Conservation (phyloP, 1,284 basidiomycete species). For the Afroboletus lepidellus region DNA sequence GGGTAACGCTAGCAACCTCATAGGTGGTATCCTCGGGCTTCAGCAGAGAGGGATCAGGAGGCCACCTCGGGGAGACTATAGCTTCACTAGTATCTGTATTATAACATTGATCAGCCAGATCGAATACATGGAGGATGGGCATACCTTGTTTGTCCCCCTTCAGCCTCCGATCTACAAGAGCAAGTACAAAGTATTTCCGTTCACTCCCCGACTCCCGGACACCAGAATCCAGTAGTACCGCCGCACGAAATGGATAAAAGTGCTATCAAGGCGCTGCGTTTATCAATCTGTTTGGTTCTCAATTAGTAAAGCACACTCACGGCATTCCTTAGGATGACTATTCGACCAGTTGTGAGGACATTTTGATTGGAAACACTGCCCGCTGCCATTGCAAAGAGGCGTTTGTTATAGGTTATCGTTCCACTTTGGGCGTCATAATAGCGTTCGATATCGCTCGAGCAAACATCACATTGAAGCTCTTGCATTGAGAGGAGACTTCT, state of each 20-base stretch:
- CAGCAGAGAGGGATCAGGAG: slow-evolving; percentile 51
- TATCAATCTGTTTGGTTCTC: slow-evolving; percentile 1
- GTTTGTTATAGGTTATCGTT: slow-evolving; percentile 66
- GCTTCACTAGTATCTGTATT: slow-evolving; percentile 58
- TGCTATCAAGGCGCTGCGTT: slow-evolving; percentile 54
- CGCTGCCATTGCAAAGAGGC: slow-evolving; percentile 65
- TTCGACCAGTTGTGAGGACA: slow-evolving; percentile 69
- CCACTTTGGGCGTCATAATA: slow-evolving; percentile 79
- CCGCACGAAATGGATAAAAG: slow-evolving; percentile 70
- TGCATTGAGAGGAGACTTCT: slow-evolving; percentile 64
- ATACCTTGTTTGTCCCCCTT: slow-evolving; percentile 58
- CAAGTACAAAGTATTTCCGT: slow-evolving; percentile 72
- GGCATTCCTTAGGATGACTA: slow-evolving; percentile 82
- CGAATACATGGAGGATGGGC: slow-evolving; percentile 4
- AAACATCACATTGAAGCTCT: slow-evolving; percentile 69
- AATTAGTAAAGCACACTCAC: slow-evolving; percentile 45
- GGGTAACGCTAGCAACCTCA: slow-evolving; percentile 65
- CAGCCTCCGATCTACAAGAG: slow-evolving; percentile 66
- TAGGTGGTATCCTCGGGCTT: slow-evolving; percentile 59
- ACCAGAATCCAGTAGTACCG: slow-evolving; percentile 74
- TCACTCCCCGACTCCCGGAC: slow-evolving; percentile 49
- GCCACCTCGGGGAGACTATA: slow-evolving; percentile 75
- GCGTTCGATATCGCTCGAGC: slow-evolving; percentile 65
- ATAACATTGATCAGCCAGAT: not conserved
- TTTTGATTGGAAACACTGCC: slow-evolving; percentile 68